A percentile compares a stretch with the other conserved stretches of the same genome.
phyloP scores from a whole-genome alignment of 306 rosid genomes.

The Ormosia semicastrata region DNA sequence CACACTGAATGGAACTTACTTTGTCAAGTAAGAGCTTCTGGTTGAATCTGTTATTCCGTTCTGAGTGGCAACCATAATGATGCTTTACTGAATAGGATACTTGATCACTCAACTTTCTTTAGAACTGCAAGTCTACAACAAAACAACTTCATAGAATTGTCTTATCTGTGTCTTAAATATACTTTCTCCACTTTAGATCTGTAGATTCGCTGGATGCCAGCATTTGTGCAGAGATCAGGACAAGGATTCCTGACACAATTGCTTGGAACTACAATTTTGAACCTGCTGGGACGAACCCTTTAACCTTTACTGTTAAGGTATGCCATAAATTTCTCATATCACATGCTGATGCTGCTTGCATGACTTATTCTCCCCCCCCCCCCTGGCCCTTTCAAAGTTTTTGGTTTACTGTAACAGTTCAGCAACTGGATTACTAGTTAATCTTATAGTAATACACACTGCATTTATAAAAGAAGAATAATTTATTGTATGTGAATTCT shows the following conservation, averaged over 20 bases:
- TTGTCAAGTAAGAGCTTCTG: slow-evolving; percentile 3
- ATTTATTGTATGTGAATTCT: slow-evolving; percentile 3
- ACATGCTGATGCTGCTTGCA: background rate
- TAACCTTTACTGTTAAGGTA: slow-evolving; percentile 87
- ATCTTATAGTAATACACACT: background rate
- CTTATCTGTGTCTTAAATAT: background rate
- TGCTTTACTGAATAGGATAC: background rate
- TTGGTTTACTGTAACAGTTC: background rate
- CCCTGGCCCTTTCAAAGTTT: background rate
- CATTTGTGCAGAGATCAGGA: slow-evolving; percentile 91
- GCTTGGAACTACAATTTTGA: slow-evolving; percentile 95
- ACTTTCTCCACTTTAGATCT: slow-evolving; percentile 50
- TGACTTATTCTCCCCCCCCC: background rate
- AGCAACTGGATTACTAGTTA: background rate
- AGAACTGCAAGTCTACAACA: background rate
- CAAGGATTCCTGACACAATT: slow-evolving; percentile 86
- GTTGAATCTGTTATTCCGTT: slow-evolving; percentile 4
- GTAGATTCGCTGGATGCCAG: slow-evolving; percentile 74
- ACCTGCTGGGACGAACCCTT: slow-evolving; percentile 83
- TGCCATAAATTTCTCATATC: background rate
- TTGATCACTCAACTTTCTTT: slow-evolving; percentile 7
- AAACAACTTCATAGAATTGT: background rate
- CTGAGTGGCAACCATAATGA: background rate
- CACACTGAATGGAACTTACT: background rate
- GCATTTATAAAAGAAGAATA: background rate